A percentile compares a stretch with the other conserved stretches of the same genome.
Conservation (phyloP, 495 filamentous ascomycete species). For the Cercophora scortea region DNA sequence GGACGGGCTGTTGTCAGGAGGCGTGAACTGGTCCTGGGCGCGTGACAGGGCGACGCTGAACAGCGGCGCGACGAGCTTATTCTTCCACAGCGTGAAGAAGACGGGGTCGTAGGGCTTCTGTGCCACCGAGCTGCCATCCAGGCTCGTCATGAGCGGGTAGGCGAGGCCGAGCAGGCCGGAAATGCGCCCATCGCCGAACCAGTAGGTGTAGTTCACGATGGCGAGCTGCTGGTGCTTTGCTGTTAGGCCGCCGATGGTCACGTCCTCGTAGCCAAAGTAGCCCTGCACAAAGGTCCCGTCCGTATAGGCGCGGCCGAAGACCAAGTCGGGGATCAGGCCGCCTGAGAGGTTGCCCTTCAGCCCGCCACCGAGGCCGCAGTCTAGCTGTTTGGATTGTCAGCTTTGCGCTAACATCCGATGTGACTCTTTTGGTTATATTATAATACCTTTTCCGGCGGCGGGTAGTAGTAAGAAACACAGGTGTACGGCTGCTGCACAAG, state of each 20-base stretch:
- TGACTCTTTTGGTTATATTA: neutral
- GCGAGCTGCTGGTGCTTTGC: conserved; percentile 45
- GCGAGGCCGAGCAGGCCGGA: conserved; percentile 53
- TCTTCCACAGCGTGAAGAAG: conserved; percentile 47
- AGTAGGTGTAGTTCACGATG: conserved; percentile 39
- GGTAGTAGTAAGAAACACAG: conserved; percentile 33
- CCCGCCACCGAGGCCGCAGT: conserved; percentile 43
- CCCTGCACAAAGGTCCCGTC: conserved; percentile 48
- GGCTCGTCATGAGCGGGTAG: conserved; percentile 42
- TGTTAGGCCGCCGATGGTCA: conserved; percentile 41
- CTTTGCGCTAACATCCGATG: neutral
- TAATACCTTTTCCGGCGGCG: conserved; percentile 8
- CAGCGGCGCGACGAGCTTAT: conserved; percentile 41
- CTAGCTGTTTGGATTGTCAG: neutral
- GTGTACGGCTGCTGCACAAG: conserved; percentile 37
- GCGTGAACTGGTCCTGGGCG: conserved; percentile 1
- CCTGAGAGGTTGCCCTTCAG: conserved; percentile 37
- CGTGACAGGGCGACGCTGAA: conserved; percentile 43
- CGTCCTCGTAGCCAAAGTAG: conserved; percentile 44
- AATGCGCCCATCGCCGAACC: conserved; percentile 38
- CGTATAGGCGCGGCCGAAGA: conserved; percentile 50
- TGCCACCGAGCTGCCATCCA: conserved; percentile 15
- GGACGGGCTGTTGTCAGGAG: neutral
- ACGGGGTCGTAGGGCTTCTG: conserved; percentile 42
- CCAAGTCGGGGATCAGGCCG: conserved; percentile 29